Evolutionary conservation across 495 filamentous ascomycete species (phyloP).

Genomic region (Hyaloscypha bicolor): DNA sequence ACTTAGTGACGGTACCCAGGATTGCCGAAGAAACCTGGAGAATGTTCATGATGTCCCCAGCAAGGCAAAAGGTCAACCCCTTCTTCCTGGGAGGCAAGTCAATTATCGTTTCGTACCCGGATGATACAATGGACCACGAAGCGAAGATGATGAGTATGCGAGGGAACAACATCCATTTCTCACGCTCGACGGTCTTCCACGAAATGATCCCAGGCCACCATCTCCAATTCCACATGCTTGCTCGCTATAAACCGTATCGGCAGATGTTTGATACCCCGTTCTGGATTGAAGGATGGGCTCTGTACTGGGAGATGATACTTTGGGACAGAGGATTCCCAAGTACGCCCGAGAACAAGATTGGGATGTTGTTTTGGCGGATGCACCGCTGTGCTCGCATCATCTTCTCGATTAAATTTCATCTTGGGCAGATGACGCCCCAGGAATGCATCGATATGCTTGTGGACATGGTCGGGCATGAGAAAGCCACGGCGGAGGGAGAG

Average conservation of each 20-base stretch:
- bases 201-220: constrained; percentile 59
- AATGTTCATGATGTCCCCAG: constrained; percentile 55
- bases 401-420: constrained; percentile 54
- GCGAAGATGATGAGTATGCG: constrained; percentile 55
- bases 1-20: constrained; percentile 52
- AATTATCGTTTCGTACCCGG: constrained; percentile 55
- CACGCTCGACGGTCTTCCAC: constrained; percentile 54
- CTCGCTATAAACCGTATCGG: constrained; percentile 47
- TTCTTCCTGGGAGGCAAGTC: constrained; percentile 54
- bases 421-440: constrained; percentile 44
- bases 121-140: constrained; percentile 47
- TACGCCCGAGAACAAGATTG: constrained; percentile 48
- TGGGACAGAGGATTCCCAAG: constrained; percentile 44
- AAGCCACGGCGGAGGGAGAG: constrained; percentile 57
- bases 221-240: constrained; percentile 47
- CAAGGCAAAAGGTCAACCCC: constrained; percentile 49
- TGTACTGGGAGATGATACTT: constrained; percentile 57
- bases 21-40: constrained; percentile 50
- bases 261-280: constrained; percentile 53
- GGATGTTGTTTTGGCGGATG: constrained; percentile 56
- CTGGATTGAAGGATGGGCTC: constrained; percentile 56
- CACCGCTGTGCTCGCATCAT: constrained; percentile 55
- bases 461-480: constrained; percentile 50
- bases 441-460: constrained; percentile 54
- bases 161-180: constrained; percentile 54